Base-by-base conservation (phyloP, 805 yeast genomes). In the Pichia cephalocereana region DNA sequence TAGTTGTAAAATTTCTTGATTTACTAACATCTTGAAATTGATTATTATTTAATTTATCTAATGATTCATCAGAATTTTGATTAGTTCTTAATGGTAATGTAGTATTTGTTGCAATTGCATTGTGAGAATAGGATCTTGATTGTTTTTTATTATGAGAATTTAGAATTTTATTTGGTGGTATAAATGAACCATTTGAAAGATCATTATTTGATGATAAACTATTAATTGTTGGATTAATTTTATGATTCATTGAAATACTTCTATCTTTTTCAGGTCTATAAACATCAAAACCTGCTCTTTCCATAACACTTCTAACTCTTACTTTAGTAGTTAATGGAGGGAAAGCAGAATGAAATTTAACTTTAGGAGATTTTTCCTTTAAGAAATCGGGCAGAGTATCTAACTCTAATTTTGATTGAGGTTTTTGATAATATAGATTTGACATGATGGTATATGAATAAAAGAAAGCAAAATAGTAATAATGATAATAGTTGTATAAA, bases 271-370 rank as follows among this genome's bases (percentile, higher is more conserved):
- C 57, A 2, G 67, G 67, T 45, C 60, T 71, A 50, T 69, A 70
- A 11, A 76, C 77, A 26, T 85, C 93, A 57, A 86, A 86, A 0
- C 95, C 95, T 0, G 93, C 93, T 54, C 93, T 67, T 60, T 86
- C 93, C 63, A 83, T 79, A 2, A 84, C 93, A 2, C 89, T 82
- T 55, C 73, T 72, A 56, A 80, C 82, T 30, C 79, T 67, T 43
- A 74, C 79, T 37, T 76, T 75, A 0, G 83, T 77, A 47, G 79
- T 80, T 51, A 86, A 65, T 0, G 87, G 83, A 2, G 95, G 95
- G 55, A 85, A 86, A 5, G 83, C 77, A 11, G 79, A 74, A 54
- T 77, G 65, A 44, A 68, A 65, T 38, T 60, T 55, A n/a, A 66
- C 64, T 30, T 65, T 62, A 6, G 72, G 60, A 28, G 66, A 53